Evolutionary conservation across 2,329 filamentous ascomycete species (phyloP), one percentile per base, ranked within the genome.

Genomic region (Scedosporium dehoogii): DNA sequence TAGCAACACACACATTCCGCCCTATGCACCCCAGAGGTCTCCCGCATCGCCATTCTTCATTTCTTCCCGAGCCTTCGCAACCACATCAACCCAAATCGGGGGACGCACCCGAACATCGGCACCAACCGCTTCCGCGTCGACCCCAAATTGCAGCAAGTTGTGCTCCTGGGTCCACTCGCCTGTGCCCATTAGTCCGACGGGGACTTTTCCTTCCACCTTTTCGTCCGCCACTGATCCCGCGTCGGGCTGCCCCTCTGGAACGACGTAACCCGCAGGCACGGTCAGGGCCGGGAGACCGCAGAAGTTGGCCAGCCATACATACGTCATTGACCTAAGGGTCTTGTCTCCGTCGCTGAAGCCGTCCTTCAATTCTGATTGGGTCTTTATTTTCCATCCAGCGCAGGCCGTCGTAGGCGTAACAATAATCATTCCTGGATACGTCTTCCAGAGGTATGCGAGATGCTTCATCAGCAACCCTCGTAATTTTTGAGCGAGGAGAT

Each of bases 401-500:
- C 77, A 80, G 16, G 71, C 71, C 0, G 85, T 87, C 0, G 88
- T 90, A 0, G 90, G 89, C 0, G 87, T 88, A 4, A 91, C 74
- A 60, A 92, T 86, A 21, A 92, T 71, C 69, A 92, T 81, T 4
- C 86, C 88, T 0, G 88, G 88, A 65, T 92, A 75, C 58, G 77
- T 70, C 62, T 79, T 71, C 79, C 85, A 92, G 2, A 92, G 77
- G 68, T 83, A 75, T 0, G 88, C 79, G 3, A 92, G 82, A 69
- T 92, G 89, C 61, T 83, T 78, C 85, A 91, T 89, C 38, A 91
- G 75, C 27, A 89, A 73, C 29, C 81, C 79, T 7, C 90, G 85
- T 4, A 92, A 76, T 63, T 87, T 86, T 69, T 92, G 89, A 0
- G 88, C 85, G 6, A 88, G 78, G 5, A 90, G 71, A 65, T 89